Base-by-base conservation (phyloP, 2,329 filamentous ascomycete species). In the Penicillium sp. region DNA sequence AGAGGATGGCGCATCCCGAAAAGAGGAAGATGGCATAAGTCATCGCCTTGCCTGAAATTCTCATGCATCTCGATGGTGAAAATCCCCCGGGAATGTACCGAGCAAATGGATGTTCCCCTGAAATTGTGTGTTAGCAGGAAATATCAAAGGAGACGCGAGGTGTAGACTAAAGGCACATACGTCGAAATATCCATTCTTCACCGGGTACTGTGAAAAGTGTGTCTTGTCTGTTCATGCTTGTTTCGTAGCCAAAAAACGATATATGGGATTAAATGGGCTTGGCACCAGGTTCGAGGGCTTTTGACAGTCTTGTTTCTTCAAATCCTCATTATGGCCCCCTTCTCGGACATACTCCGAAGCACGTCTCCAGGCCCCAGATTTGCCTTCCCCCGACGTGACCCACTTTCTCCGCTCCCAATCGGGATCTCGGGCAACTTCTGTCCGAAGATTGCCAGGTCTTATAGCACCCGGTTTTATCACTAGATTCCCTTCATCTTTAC, bases 1-100 rank as follows among this genome's bases (percentile, higher is more conserved):
- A 63, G 7, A 55, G 45, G 39, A 60, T 60, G 66, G 52, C 52
- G 21, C 45, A 53, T 41, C 57, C 57, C 15, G 57, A 51, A 21
- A 59, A 57, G 8, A 47, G 38, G 24, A 54, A 54, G 33, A 54
- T 54, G 12, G 52, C 47, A 34, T 51, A 54, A 33, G 47, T 51
- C 48, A 49, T 54, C 28, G 48, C 24, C 21, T 41, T 51, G 8
- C 52, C 49, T 18, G 29, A 49, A 10, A 49, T 9, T 26, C 28
- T 54, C 39, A 54, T 51, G 36, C 52, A 54, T 51, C 52, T 18
- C 10, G 44, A 51, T 5, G 52, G 52, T 26, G 52, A 54, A 33
- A 41, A 54, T 34, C 52, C 47, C 13, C 45, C 52, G n/a, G 52
- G 52, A n/a, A 54, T 51, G 13, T 51, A 51, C 6, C 41, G 34